phyloP scores from a whole-genome alignment of 2,329 filamentous ascomycete genomes.

The Stagonosporopsis chrysanthemi region DNA sequence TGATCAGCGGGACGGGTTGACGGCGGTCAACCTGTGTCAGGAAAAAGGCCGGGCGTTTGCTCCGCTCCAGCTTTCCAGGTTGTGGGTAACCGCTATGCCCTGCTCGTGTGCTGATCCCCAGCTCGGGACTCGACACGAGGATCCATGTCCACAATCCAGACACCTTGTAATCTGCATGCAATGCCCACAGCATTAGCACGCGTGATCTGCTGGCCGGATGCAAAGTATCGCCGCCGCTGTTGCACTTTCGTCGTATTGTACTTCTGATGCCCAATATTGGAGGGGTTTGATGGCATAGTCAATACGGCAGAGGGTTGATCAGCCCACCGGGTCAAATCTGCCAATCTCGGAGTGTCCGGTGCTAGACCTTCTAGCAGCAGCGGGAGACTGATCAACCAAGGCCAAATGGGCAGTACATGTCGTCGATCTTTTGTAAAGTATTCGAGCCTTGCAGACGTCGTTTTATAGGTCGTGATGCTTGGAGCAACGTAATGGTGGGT shows the following conservation, averaged over 20 bases:
- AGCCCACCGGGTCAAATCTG: not conserved
- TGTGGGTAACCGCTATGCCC: constrained; percentile 5
- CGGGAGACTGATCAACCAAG: not conserved
- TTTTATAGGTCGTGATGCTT: not conserved
- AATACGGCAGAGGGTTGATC: constrained; percentile 5
- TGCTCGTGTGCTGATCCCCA: constrained; percentile 2
- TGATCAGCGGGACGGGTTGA: not conserved
- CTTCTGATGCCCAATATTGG: constrained; percentile 11
- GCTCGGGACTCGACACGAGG: constrained; percentile 5
- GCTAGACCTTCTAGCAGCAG: not conserved
- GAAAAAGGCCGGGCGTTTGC: constrained; percentile 1
- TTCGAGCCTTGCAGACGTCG: not conserved
- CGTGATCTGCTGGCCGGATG: constrained; percentile 9
- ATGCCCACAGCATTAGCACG: not conserved
- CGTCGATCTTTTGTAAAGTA: constrained; percentile 6
- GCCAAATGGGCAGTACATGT: not conserved
- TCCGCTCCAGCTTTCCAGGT: constrained; percentile 7
- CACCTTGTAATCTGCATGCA: constrained; percentile 5
- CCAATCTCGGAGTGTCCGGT: constrained; percentile 11
- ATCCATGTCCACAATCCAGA: not conserved
- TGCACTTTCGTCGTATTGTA: constrained; percentile 2
- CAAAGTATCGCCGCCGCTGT: constrained; percentile 1
- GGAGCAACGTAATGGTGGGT: not conserved
- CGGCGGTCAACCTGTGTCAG: not conserved
- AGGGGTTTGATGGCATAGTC: not conserved